These are phyloP conservation scores for Cajanus cajan DNA, from an alignment of 306 rosid species.

Conservation along the genomic window DNA sequence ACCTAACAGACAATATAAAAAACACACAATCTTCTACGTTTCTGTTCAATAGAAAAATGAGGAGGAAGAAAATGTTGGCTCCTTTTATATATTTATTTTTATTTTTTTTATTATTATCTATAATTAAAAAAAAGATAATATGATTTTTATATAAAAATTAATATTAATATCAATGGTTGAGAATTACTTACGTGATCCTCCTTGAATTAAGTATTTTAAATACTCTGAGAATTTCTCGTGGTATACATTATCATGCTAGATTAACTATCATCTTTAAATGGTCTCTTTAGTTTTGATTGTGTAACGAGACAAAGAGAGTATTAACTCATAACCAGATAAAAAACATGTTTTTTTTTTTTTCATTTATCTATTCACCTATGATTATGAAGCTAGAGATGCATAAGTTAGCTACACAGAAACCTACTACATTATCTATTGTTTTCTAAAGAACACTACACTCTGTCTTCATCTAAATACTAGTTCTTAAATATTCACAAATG, in stretches of 20 bases:
- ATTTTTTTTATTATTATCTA: too few relatives aligned
- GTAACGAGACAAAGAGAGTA: background rate
- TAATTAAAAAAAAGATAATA: background rate
- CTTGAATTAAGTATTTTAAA: background rate
- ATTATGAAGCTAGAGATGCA: background rate
- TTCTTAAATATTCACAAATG: constrained; percentile 15
- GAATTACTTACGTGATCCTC: background rate
- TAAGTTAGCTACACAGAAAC: background rate
- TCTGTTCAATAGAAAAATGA: background rate
- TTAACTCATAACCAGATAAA: background rate
- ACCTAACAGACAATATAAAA: too few relatives aligned
- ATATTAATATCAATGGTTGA: background rate
- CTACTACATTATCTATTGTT: background rate
- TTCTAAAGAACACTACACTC: background rate
- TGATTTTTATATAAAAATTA: background rate
- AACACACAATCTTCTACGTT: background rate
- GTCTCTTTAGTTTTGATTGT: background rate
- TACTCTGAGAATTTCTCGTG: background rate
- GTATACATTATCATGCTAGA: background rate
- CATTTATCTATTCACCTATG: background rate
- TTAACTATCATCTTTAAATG: background rate
- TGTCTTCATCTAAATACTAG: constrained; percentile 18
- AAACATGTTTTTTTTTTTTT: background rate
- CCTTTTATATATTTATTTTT: background rate
- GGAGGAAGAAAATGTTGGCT: background rate